A percentile compares a stretch with the other conserved stretches of the same genome.
phyloP scores from a whole-genome alignment of 192 early-diverging fungal species.

The Umbelopsis ramanniana region DNA sequence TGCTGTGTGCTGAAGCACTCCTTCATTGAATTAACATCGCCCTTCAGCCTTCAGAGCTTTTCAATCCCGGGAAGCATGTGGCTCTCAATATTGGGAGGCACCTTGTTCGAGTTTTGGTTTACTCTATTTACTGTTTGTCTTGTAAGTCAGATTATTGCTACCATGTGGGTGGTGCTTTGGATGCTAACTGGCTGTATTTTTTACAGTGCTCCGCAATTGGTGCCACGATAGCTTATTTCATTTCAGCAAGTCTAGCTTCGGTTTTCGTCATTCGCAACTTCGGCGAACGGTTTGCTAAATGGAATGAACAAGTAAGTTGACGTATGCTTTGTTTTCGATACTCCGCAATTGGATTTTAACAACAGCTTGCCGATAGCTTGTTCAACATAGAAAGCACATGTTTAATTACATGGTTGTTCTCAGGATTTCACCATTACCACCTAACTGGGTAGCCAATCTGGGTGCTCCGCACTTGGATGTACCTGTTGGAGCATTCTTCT shows the following conservation, averaged over 20 bases:
- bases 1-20: background rate
- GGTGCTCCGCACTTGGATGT: constrained; percentile 61
- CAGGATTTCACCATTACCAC: constrained; percentile 58
- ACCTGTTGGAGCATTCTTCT: constrained; percentile 52
- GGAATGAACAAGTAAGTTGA: constrained; percentile 47
- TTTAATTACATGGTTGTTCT: constrained; percentile 64
- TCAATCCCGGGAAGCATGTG: constrained; percentile 70
- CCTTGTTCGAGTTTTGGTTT: constrained; percentile 57
- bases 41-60: constrained; percentile 57
- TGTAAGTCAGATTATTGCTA: constrained; percentile 30
- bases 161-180: background rate
- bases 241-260: constrained; percentile 54
- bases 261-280: constrained; percentile 53
- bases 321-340: background rate
- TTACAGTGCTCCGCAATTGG: constrained; percentile 59
- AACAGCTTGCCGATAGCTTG: constrained; percentile 20
- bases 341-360: background rate
- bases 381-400: constrained; percentile 56
- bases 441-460: constrained; percentile 64
- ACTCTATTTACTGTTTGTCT: constrained; percentile 52
- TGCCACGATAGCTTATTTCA: constrained; percentile 53
- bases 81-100: constrained; percentile 61
- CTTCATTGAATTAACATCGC: background rate
- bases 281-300: constrained; percentile 45
- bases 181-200: constrained; percentile 12